Evolutionary conservation across 768 basidiomycete species (phyloP), one percentile per base, ranked within the genome.

Genomic region (Hypsizygus marmoreus): DNA sequence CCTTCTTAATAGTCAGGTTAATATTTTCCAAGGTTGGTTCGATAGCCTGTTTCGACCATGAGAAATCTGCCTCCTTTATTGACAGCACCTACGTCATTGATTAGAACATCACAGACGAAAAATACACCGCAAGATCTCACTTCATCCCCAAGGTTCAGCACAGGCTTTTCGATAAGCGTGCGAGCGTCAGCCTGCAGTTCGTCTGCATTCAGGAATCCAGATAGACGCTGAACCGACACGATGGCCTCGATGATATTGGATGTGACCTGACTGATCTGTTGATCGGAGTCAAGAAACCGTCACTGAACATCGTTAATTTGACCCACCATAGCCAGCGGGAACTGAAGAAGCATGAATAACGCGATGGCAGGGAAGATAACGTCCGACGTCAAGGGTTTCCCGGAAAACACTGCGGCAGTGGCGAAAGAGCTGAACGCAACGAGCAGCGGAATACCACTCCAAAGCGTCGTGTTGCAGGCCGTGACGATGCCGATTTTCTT

Each of bases 341-440:
- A 94, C 46, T 86, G 83, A 23, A 95, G 70, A 0, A 95, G 72
- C 81, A 90, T 85, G 70, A 93, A 95, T 23, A 95, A 68, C 0
- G 91, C 86, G 50, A 98, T 93, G 0, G 91, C 84, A n/a, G 95
- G 95, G 77, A 98, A 98, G 52, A 97, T 95, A 40, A 92, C 71
- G 51, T 97, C 94, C 0, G 88, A 81, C 0, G 95, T 97, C 1
- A 98, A 66, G 3, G 93, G 90, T 22, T 62, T 75, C 1, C 75
- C 64, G 4, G 83, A 82, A 1, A 77, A 75, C 13, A 73, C 57
- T 0, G 89, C 82, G 6, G 88, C 88, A 0, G 77, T 77, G 6
- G 88, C 83, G 54, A 95, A 88, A 0, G 90, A 91, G 57, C 86
- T 84, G 63, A 92, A 88, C 10, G 87, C 87, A 4, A 91, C 90